These are phyloP conservation scores for Blastomyces parvus DNA, from an alignment of 2,329 filamentous ascomycete genomes.

Conservation along the genomic window DNA sequence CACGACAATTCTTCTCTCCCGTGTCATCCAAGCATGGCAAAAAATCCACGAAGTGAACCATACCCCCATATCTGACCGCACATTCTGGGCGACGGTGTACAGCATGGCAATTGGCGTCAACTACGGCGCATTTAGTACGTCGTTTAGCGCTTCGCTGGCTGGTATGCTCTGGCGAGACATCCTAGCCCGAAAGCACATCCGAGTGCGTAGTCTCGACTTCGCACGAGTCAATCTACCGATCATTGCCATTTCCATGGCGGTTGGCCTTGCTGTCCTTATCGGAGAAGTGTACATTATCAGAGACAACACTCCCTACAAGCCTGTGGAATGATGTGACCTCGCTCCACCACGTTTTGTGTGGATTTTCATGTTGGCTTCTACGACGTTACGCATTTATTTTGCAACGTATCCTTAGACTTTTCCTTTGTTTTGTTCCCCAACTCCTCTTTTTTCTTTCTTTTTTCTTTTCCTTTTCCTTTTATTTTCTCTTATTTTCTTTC, in stretches of 20 bases:
- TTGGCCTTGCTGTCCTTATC: slow-evolving; percentile 53
- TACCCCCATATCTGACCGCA: slow-evolving; percentile 50
- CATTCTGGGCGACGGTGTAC: slow-evolving; percentile 65
- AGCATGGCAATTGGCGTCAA: slow-evolving; percentile 67
- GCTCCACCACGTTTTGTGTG: background rate
- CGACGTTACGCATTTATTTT: background rate
- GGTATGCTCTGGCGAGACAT: slow-evolving; percentile 67
- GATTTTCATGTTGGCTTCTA: background rate
- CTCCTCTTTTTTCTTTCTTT: background rate
- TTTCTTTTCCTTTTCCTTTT: background rate
- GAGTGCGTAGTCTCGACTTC: slow-evolving; percentile 55
- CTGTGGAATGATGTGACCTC: background rate
- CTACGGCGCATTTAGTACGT: slow-evolving; percentile 63
- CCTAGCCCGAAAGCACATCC: slow-evolving; percentile 57
- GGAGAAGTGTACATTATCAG: slow-evolving; percentile 55
- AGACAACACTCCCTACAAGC: slow-evolving; percentile 29
- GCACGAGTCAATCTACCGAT: slow-evolving; percentile 61
- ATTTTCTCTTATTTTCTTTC: background rate
- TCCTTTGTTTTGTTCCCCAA: background rate
- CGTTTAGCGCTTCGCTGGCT: slow-evolving; percentile 62
- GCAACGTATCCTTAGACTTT: background rate
- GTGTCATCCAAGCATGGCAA: slow-evolving; percentile 60
- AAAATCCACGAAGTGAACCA: slow-evolving; percentile 44
- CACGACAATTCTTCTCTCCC: slow-evolving; percentile 62
- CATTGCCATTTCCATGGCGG: slow-evolving; percentile 57